Base-by-base conservation (phyloP, 164 flowering plant genomes). In the Vitis labrusca region DNA sequence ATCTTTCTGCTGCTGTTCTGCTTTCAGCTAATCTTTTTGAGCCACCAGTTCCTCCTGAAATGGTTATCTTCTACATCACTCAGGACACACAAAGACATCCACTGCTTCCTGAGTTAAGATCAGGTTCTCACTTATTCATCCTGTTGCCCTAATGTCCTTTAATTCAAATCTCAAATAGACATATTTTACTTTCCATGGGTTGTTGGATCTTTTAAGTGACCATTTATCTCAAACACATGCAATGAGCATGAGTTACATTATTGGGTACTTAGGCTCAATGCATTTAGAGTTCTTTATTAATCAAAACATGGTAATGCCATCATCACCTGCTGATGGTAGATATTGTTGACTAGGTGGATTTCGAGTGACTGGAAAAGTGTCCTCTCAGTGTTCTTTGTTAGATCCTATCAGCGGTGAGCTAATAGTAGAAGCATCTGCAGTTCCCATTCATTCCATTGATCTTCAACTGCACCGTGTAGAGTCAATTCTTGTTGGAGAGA, bases 51-150 rank as follows among this genome's bases (percentile, higher is more conserved):
- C 79, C 92, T 74, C 85, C 93, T 66, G 92, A 92, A 74, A 85
- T 83, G 88, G 94, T 89, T 64, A 65, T 88, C 74, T 94, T 94
- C 73, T 89, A 89, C 78, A 87, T 94, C 27, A 92, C 98, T 53
- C 97, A 89, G 80, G 97, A 91, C 63, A 94, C 98, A 61, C 98
- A 94, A 70, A 89, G 79, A 59, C 98, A 94, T 77, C 89, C 89
- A 5, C 76, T 92, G 69, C 90, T 94, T 78, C 88, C 94, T 65
- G 93, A 90, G 69, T 63, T 94, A 58, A 83, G 80, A 78, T 79
- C 97, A 80, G 98, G 98, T 91, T 55, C 56, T 62, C 32, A 23
- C 56, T 66, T 10, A 9, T 64, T 32, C 58, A 64, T 53, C 54
- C 27, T 27, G 66, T n/a, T 47, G 16, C 61, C 19, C 44, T 48